Evolutionary conservation across 768 basidiomycete genomes (phyloP), one percentile per base, ranked within the genome.

Genomic region (Xerocomus potaroensis): DNA sequence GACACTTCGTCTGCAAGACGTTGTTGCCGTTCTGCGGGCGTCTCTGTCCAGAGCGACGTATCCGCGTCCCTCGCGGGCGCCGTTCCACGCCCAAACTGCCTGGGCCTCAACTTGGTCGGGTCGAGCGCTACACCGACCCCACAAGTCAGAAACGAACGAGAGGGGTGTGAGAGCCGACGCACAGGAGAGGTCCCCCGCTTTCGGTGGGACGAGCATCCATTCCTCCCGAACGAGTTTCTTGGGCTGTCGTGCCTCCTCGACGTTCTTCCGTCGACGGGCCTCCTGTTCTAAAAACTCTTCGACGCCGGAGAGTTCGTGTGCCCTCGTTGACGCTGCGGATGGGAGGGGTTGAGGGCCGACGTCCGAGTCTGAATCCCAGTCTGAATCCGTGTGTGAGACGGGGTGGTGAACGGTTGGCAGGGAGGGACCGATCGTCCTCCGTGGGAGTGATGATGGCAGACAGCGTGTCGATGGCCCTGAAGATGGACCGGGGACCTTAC

Each of bases 121-220:
- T 99, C 95, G 27, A 95, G 78, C 15, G 79, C 91, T 92, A 12
- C 37, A 21, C 7, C 4, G 30, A n/a, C n/a, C 22, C 5, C 27
- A 15, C 12, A 32, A 12, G 31, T 22, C 16, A 11, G 16, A 15
- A 11, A 8, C 2, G 15, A 8, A 12, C 18, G 15, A 10, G 23
- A 29, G 35, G 4, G 34, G 23, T 27, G n/a, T n/a, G n/a, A 22
- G 21, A 41, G 27, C n/a, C 27, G 15, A 77, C 86, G 52, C 56
- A 94, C 91, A 84, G 38, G 94, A 73, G 11, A 95, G 66, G 51
- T 88, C 87, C 2, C 87, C 83, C 1, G 83, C 79, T 16, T 84
- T 81, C 0, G 96, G 95, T 2, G 95, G 95, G 1, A 87, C 86
- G 36, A 98, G 76, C 96, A 99, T 99, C 96, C 96, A 99, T 64